phyloP scores from a whole-genome alignment of 495 filamentous ascomycete species.

The Lasiosphaeria ovina region DNA sequence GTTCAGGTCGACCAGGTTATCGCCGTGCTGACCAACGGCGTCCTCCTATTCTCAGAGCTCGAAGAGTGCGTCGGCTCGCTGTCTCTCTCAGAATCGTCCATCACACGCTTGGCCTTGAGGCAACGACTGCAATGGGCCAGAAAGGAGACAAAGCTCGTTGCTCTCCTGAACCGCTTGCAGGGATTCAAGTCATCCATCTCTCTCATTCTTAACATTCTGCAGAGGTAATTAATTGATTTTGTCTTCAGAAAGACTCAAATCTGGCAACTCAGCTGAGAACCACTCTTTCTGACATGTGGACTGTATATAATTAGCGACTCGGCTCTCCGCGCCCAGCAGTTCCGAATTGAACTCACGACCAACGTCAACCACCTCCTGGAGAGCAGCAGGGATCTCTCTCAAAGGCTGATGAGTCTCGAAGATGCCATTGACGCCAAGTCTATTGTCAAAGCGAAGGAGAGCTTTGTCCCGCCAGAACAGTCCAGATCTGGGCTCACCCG shows the following conservation, averaged over 20 bases:
- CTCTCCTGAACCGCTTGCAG: conserved; percentile 16
- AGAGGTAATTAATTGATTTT: conserved; percentile 10
- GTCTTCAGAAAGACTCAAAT: too few species aligned
- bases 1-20: conserved; percentile 25
- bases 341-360: conserved; percentile 9
- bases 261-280: not conserved
- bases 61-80: conserved; percentile 15
- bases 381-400: conserved; percentile 13
- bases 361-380: conserved; percentile 14
- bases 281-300: not conserved
- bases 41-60: conserved; percentile 28
- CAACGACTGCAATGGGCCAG: conserved; percentile 21
- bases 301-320: conserved; percentile 12
- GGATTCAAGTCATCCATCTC: conserved; percentile 23
- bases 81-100: not conserved
- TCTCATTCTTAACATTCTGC: conserved; percentile 18
- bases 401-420: conserved; percentile 17
- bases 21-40: conserved; percentile 24
- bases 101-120: conserved; percentile 5
- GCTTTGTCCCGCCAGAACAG: not conserved
- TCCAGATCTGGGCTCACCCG: too few species aligned
- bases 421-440: conserved; percentile 16
- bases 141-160: conserved; percentile 14
- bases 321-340: conserved; percentile 9
- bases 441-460: conserved; percentile 4